phyloP scores from a whole-genome alignment of 176 grass and related monocot genomes.

The Themeda triandra region DNA sequence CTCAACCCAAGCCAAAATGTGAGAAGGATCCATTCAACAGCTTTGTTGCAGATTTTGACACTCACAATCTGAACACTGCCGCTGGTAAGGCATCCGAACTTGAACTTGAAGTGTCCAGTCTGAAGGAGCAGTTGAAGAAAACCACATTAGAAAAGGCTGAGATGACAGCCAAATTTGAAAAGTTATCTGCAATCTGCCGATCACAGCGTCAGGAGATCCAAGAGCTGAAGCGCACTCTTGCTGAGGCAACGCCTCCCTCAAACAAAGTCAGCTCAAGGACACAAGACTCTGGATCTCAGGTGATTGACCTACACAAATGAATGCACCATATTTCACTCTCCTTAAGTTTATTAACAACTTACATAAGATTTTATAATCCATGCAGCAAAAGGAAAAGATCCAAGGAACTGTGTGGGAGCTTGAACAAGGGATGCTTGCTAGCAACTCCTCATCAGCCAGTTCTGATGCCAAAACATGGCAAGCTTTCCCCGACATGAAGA shows the following conservation, averaged over 20 bases:
- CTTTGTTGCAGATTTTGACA: conserved; percentile 69
- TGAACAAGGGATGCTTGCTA: conserved; percentile 52
- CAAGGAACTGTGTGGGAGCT: conserved; percentile 75
- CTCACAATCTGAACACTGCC: conserved; percentile 42
- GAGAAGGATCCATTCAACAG: conserved; percentile 47
- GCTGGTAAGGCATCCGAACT: conserved; percentile 37
- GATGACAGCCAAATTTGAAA: conserved; percentile 78
- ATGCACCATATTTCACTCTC: background rate
- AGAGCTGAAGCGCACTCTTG: conserved; percentile 61
- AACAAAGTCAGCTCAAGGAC: conserved; percentile 48
- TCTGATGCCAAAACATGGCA: conserved; percentile 53
- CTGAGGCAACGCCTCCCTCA: conserved; percentile 32
- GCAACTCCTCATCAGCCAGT: conserved; percentile 35
- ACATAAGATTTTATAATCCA: conserved; percentile 12
- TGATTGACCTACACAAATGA: conserved; percentile 1
- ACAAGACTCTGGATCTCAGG: conserved; percentile 36
- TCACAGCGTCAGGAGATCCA: conserved; percentile 80
- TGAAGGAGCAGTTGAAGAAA: conserved; percentile 80
- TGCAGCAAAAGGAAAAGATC: conserved; percentile 67
- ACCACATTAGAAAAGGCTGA: conserved; percentile 64
- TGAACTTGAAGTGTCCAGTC: conserved; percentile 51
- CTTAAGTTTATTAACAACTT: conserved; percentile 1
- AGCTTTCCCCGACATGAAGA: conserved; percentile 51
- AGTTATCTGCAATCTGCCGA: conserved; percentile 70
- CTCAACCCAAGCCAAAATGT: conserved; percentile 28